phyloP scores from a whole-genome alignment of 1,139 yeast genomes.

The Debaryomyces singareniensis region DNA sequence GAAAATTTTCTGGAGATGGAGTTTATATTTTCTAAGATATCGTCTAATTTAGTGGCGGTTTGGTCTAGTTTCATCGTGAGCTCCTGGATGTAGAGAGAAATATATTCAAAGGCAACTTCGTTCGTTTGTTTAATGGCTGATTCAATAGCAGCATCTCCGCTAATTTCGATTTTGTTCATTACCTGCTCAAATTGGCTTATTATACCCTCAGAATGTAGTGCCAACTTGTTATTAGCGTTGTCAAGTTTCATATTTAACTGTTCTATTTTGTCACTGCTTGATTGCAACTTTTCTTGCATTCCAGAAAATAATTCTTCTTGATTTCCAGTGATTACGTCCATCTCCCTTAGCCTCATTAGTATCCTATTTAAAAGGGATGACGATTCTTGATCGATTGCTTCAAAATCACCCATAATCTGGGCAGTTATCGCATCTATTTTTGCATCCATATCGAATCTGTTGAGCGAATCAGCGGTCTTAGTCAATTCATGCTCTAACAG shows the following conservation, averaged over 20 bases:
- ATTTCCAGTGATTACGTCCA: constrained; percentile 1
- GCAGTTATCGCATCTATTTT: constrained; percentile 6
- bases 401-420: constrained; percentile 4
- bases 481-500: constrained; percentile 8
- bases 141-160: constrained; percentile 5
- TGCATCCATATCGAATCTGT: constrained; percentile 4
- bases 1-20: constrained; percentile 4
- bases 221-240: constrained; percentile 3
- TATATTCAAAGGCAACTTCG: constrained; percentile 5
- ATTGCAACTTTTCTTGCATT: constrained; percentile 2
- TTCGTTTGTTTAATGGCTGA: constrained; percentile 3
- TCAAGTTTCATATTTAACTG: constrained; percentile 1
- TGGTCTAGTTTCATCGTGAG: constrained; percentile 8
- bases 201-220: constrained; percentile 5
- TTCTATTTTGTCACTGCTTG: constrained; percentile 3
- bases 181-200: constrained; percentile 6
- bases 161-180: constrained; percentile 4
- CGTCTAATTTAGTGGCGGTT: constrained; percentile 7
- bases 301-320: not conserved
- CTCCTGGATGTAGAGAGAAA: constrained; percentile 6
- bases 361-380: constrained; percentile 3
- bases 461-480: constrained; percentile 6
- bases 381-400: constrained; percentile 2
- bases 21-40: constrained; percentile 6
- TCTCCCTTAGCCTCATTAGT: constrained; percentile 3